These are phyloP conservation scores for Xylaria acuta DNA, from an alignment of 495 filamentous ascomycete genomes.

Conservation along the genomic window DNA sequence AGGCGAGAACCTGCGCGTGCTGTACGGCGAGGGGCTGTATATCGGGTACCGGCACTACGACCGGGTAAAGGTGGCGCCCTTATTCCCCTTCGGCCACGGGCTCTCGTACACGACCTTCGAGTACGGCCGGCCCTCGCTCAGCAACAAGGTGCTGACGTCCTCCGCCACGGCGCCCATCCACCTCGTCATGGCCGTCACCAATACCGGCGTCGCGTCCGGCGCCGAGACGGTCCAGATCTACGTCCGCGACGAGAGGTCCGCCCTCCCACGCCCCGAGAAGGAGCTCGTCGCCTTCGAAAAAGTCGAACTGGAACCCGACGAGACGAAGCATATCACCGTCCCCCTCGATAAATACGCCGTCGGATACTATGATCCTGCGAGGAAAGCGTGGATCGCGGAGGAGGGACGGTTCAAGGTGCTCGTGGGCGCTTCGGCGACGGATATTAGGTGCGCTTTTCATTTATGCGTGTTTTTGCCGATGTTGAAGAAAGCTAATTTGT, in stretches of 20 bases:
- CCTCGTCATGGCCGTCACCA: slow-evolving; percentile 69
- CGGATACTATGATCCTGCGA: slow-evolving; percentile 79
- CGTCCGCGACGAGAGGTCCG: slow-evolving; percentile 60
- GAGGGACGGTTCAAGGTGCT: slow-evolving; percentile 73
- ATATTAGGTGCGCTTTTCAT: slow-evolving; percentile 46
- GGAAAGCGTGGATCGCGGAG: slow-evolving; percentile 77
- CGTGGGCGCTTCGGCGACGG: slow-evolving; percentile 61
- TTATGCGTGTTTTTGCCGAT: background rate
- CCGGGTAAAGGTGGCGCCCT: slow-evolving; percentile 64
- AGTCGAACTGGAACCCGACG: slow-evolving; percentile 69
- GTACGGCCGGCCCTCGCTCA: slow-evolving; percentile 67
- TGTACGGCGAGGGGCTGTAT: slow-evolving; percentile 86
- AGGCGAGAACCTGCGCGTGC: slow-evolving; percentile 74
- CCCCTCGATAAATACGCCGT: slow-evolving; percentile 74
- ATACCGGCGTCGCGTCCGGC: slow-evolving; percentile 68
- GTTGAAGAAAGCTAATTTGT: background rate
- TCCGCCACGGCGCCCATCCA: slow-evolving; percentile 57
- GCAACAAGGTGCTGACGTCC: slow-evolving; percentile 53
- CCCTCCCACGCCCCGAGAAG: slow-evolving; percentile 72
- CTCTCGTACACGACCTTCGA: slow-evolving; percentile 81
- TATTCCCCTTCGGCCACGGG: slow-evolving; percentile 84
- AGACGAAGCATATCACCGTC: slow-evolving; percentile 72
- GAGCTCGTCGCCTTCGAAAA: slow-evolving; percentile 84
- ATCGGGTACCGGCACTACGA: slow-evolving; percentile 89
- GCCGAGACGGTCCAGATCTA: slow-evolving; percentile 85